phyloP scores from a whole-genome alignment of 768 basidiomycete genomes.

The Lyophyllum decastes region DNA sequence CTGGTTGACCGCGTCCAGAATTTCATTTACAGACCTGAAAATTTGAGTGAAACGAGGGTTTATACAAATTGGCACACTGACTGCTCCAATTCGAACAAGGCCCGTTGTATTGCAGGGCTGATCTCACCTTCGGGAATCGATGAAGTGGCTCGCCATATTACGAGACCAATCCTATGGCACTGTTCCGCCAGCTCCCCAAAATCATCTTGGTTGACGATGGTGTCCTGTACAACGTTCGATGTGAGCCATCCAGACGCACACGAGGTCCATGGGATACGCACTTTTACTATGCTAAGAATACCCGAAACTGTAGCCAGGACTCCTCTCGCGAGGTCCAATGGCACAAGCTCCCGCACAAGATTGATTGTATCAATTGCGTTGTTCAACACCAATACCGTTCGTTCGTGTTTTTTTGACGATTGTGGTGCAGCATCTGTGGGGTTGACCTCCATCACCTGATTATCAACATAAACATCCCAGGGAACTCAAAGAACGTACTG shows the following conservation, averaged over 20 bases:
- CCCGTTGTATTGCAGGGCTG: neutral
- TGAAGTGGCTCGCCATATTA: constrained; percentile 7
- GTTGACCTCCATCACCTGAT: too few relatives aligned
- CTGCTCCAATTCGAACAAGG: constrained; percentile 8
- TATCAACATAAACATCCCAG: too few relatives aligned
- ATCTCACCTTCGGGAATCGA: neutral
- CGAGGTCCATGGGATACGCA: neutral
- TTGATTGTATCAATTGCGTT: constrained; percentile 4
- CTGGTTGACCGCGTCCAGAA: constrained; percentile 1
- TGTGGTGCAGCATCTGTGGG: too few relatives aligned
- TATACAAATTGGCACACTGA: neutral
- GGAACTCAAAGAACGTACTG: too few relatives aligned
- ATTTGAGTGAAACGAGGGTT: neutral
- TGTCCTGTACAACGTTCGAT: neutral
- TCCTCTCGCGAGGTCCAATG: neutral
- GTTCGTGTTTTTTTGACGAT: neutral
- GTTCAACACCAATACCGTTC: constrained; percentile 1
- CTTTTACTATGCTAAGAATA: constrained; percentile 8
- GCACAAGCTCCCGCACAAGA: constrained; percentile 3
- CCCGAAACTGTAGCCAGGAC: constrained; percentile 7
- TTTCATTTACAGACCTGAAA: constrained; percentile 2
- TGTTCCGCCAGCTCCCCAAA: constrained; percentile 10
- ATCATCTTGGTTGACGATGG: constrained; percentile 3
- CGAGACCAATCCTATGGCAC: constrained; percentile 13
- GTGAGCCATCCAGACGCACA: neutral